Evolutionary conservation across 306 rosid genomes (phyloP), one percentile per base, ranked within the genome.

Genomic region (Dalbergia oliveri): DNA sequence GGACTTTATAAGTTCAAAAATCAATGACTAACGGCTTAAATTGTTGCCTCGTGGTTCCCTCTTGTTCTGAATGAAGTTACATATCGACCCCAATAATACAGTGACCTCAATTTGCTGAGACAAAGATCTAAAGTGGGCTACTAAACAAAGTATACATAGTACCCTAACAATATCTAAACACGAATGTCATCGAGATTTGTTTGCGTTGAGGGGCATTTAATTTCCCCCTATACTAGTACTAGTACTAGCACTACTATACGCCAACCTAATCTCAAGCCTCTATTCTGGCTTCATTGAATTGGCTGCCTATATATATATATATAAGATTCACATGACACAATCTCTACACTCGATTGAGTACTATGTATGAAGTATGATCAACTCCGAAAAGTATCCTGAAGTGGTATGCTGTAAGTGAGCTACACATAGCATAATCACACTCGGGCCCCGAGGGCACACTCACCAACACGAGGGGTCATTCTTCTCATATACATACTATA

Each of bases 371-470:
- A 37, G 41, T 37, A 37, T 33, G 80, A 75, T 66, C 12, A 33
- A 62, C 71, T 62, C 49, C 15, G 19, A 50, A 76, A 76, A 76
- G 62, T 76, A 49, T 11, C 63, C 72, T 64, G 66, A 50, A 76
- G 1, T 63, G 53, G 80, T 50, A 64, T 51, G 64, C 73, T 76
- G 73, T 51, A 50, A 76, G 64, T 65, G 50, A 35, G 73, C 54
- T 65, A 66, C 9, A 53, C 26, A 76, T 15, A 64, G 73, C 72
- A 76, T 64, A 64, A 76, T 76, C 80, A 76, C 73, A 35, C 80
- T 65, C 73, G 9, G 18, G 26, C 0, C 65, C 72, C 56, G 43
- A 76, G 54, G 80, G 81, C 81, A 51, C 65, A 35, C 23, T 65
- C 53, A 76, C 81, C 81, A 64, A 76, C 72, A 63, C 63, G 10